Evolutionary conservation across 2,329 filamentous ascomycete genomes (phyloP), one percentile per base, ranked within the genome.

Genomic region (Exophiala viscosa): DNA sequence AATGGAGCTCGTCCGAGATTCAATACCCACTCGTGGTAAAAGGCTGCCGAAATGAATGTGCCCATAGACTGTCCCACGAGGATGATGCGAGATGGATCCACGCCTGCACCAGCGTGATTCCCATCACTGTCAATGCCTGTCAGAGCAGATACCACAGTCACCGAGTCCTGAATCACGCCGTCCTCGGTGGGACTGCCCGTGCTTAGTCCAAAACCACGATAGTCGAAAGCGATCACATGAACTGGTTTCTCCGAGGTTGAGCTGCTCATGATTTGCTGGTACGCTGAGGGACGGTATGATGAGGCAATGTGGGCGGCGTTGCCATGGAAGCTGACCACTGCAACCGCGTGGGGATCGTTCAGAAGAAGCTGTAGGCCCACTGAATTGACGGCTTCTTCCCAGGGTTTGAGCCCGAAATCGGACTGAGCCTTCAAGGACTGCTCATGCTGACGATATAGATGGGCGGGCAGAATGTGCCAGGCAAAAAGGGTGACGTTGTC

Each of bases 241-340:
- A 90, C 64, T 1, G 73, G 73, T 44, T 70, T 82, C 50, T 80
- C 76, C 0, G 76, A 84, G 0, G 79, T 80, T 1, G 86, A 87
- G 2, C 85, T 83, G 47, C 86, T 81, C 3, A 90, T 83, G 38
- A 96, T 75, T 40, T 84, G 79, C 62, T 90, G 88, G 67, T 95
- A 95, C 51, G 84, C 87, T 31, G 84, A 78, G 2, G 90, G 86
- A 13, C 92, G 83, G 66, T 85, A 80, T 54, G 83, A 84, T 67
- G 95, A 88, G 14, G 86, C 90, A 28, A 97, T 70, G 63, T 95
- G 88, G 4, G 89, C 92, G 32, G 90, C 90, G 69, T 96, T 97
- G 76, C 70, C 69, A 60, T 78, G 72, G 61, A 74, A 82, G 63
- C 74, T 80, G 8, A 84, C 70, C 1, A 85, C 75, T 1, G 83